phyloP scores from a whole-genome alignment of 768 basidiomycete genomes.

The Lentinula sp. region DNA sequence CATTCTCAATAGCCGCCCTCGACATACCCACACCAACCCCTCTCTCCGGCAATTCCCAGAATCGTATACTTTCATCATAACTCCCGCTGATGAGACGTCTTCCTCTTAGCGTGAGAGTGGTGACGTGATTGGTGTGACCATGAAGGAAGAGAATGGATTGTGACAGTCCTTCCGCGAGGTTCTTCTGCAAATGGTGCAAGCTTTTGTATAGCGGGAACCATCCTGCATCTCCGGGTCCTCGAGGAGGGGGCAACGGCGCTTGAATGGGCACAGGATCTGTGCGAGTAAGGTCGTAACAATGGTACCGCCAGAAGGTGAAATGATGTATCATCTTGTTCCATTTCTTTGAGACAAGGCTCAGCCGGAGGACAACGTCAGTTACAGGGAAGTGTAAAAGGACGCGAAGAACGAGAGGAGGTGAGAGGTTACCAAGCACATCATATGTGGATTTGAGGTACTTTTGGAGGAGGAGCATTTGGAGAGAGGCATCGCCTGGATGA shows the following conservation, averaged over 20 bases:
- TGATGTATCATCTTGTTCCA: conserved; percentile 44
- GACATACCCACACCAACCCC: conserved; percentile 13
- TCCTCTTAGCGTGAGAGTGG: conserved; percentile 70
- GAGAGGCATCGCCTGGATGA: conserved; percentile 77
- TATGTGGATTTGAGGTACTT: conserved; percentile 81
- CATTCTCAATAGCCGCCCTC: conserved; percentile 10
- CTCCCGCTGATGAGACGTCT: conserved; percentile 84
- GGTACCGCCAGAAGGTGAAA: conserved; percentile 72
- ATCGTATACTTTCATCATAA: conserved; percentile 88
- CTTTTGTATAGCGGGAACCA: conserved; percentile 63
- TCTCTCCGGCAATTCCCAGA: conserved; percentile 69
- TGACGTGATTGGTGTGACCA: conserved; percentile 87
- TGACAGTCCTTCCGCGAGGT: conserved; percentile 71
- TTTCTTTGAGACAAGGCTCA: conserved; percentile 34
- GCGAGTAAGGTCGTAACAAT: conserved; percentile 67
- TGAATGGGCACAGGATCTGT: conserved; percentile 61
- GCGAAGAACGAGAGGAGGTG: conserved; percentile 57
- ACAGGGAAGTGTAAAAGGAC: conserved; percentile 58
- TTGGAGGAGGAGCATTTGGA: conserved; percentile 79
- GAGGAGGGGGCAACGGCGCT: not conserved
- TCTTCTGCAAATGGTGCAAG: conserved; percentile 80
- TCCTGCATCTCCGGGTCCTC: conserved; percentile 17
- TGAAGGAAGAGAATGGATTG: conserved; percentile 73
- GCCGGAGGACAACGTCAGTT: conserved; percentile 35
- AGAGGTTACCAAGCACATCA: conserved; percentile 71